Evolutionary conservation across 352 stramenopile genomes (phyloP), one percentile per base, ranked within the genome.

Genomic region (Chrysophaeum taylorii): DNA sequence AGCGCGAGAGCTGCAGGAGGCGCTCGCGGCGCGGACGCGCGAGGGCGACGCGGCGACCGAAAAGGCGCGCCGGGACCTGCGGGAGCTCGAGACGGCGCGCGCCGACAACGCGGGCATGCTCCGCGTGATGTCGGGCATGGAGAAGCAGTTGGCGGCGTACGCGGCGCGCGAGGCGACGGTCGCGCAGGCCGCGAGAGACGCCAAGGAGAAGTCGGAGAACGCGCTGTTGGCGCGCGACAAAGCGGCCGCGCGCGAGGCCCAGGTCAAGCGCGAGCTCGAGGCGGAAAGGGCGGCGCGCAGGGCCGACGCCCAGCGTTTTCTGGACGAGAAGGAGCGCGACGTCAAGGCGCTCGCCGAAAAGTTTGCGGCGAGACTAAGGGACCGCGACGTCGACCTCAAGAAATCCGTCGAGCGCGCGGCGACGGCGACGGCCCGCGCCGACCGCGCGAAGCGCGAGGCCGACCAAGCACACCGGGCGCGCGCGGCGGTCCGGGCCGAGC

Each of bases 151-250:
- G 29, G 69, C 70, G 16, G 70, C 72, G 45, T 69, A 72, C 60
- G 64, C 70, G 35, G 50, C 21, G 52, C 35, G 68, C 48, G 64
- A 66, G 68, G 41, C 45, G 57, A 15, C 23, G 27, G 70, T 70
- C 33, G 45, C 41, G 38, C 7, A 9, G 18, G 36, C 64, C 15
- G 70, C 41, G 12, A 74, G 72, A 39, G 74, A 78, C 31, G 70
- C 68, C 67, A 78, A 78, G 45, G 64, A 73, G 35, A 78, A 81
- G 73, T 71, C 78, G 0, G 76, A 81, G 62, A 74, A 81, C 29
- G 76, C 76, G 2, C 64, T 81, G 21, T 36, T 81, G 27, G 74
- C 76, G 31, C 70, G 76, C 52, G 76, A 81, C 66, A 73, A 81
- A 43, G 73, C 73, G 18, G 35, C 48, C n/a, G 74, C 70, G 27